Evolutionary conservation across 305 asterid genomes (phyloP).

Genomic region (Fraxinus paxiana): DNA sequence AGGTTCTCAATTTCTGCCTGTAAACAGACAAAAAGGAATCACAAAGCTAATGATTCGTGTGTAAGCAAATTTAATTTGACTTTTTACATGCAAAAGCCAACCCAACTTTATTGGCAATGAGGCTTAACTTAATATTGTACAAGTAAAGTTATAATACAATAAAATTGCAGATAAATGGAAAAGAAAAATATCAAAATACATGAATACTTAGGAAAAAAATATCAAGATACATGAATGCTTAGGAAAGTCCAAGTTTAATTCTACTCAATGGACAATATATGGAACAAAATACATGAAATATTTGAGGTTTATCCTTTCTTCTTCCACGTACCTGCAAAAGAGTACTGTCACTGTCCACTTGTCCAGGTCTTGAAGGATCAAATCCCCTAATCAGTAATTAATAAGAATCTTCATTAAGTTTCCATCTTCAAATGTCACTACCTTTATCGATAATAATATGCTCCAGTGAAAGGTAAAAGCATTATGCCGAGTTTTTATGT

Average conservation of each 20-base stretch:
- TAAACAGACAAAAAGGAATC: constrained; percentile 29
- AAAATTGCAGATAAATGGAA: not conserved
- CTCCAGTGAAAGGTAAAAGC: not conserved
- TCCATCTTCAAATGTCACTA: constrained; percentile 7
- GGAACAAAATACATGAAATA: constrained; percentile 19
- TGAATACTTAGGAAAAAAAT: not conserved
- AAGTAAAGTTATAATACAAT: not conserved
- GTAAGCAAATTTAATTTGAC: not conserved
- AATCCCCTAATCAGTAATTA: constrained; percentile 61
- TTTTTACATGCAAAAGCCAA: not conserved
- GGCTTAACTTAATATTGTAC: not conserved
- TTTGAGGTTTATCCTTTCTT: constrained; percentile 9
- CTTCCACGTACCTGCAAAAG: constrained; percentile 60
- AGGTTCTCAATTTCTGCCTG: constrained; percentile 88
- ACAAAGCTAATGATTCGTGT: constrained; percentile 14
- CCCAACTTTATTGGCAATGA: not conserved
- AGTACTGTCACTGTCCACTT: constrained; percentile 64
- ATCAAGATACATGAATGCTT: not conserved
- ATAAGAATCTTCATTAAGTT: constrained; percentile 23
- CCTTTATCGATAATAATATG: not conserved
- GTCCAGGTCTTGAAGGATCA: constrained; percentile 74
- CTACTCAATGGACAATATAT: not conserved
- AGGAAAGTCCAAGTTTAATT: constrained; percentile 6
- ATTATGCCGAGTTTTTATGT: constrained; percentile 15
- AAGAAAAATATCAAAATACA: not conserved